Conservation (phyloP, 805 yeast genomes). For the Candida saitoana region DNA sequence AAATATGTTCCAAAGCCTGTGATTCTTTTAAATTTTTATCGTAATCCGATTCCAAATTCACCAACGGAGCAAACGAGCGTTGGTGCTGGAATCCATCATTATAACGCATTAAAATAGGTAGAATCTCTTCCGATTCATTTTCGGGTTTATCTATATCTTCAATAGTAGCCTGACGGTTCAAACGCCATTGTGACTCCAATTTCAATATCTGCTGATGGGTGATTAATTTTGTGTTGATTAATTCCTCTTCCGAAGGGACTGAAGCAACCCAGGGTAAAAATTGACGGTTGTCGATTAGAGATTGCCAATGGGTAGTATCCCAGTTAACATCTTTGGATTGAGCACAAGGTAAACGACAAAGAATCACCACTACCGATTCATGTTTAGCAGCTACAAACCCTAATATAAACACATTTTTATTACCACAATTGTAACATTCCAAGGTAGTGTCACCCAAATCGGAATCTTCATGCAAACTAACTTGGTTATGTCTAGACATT, state of each 20-base stretch:
- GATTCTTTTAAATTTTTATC: constrained; percentile 73
- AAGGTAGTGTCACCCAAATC: constrained; percentile 82
- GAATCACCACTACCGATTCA: constrained; percentile 78
- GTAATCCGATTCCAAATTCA: constrained; percentile 76
- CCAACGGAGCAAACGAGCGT: constrained; percentile 76
- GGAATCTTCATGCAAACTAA: constrained; percentile 72
- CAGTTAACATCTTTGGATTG: constrained; percentile 70
- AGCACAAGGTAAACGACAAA: constrained; percentile 88
- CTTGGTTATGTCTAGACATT: constrained; percentile 68
- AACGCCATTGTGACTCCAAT: constrained; percentile 79
- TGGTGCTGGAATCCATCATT: constrained; percentile 83
- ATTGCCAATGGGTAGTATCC: constrained; percentile 87
- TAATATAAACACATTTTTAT: constrained; percentile 68
- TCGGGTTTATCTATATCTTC: constrained; percentile 47
- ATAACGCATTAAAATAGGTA: constrained; percentile 73
- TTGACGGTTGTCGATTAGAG: constrained; percentile 74
- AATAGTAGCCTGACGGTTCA: constrained; percentile 66
- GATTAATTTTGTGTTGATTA: constrained; percentile 51
- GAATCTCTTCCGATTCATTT: constrained; percentile 53
- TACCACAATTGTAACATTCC: constrained; percentile 91
- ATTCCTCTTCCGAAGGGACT: constrained; percentile 62
- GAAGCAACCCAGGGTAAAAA: constrained; percentile 80
- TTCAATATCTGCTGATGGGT: constrained; percentile 62
- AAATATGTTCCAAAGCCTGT: constrained; percentile 68
- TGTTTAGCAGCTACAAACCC: constrained; percentile 87